Conservation (phyloP, 208 protist genomes). For the Trypanosoma cruzi region DNA sequence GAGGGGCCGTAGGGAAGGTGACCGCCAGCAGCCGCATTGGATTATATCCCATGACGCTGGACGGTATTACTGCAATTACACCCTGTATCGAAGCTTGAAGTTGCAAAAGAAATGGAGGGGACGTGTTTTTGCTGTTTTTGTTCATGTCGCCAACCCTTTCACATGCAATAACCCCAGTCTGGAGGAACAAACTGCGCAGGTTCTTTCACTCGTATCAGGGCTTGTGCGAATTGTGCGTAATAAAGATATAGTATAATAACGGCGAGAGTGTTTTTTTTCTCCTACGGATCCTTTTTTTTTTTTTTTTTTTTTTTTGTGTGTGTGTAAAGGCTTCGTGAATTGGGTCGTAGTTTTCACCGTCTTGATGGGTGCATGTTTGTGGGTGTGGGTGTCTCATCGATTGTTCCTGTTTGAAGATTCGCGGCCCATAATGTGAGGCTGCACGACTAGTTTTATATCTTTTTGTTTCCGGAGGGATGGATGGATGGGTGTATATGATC, state of each 20-base stretch:
- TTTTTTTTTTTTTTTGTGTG: slow-evolving; percentile 12
- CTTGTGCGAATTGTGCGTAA: slow-evolving; percentile 18
- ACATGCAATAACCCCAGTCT: slow-evolving; percentile 15
- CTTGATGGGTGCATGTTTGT: slow-evolving; percentile 3
- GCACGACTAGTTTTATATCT: too few species aligned
- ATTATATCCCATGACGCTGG: slow-evolving; percentile 60
- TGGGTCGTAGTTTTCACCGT: not conserved
- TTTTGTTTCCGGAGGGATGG: too few species aligned
- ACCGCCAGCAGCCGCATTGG: slow-evolving; percentile 38
- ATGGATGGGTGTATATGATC: too few species aligned
- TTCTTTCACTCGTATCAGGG: slow-evolving; percentile 12
- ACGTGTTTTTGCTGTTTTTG: slow-evolving; percentile 45
- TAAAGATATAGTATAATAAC: not conserved
- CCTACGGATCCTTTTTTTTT: slow-evolving; percentile 16
- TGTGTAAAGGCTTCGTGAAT: not conserved
- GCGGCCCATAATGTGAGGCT: too few species aligned
- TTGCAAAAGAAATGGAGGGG: slow-evolving; percentile 48
- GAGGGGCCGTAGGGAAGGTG: slow-evolving; percentile 8
- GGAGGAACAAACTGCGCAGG: slow-evolving; percentile 19
- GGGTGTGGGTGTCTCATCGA: too few species aligned
- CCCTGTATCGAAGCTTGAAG: slow-evolving; percentile 52
- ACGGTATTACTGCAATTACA: slow-evolving; percentile 75
- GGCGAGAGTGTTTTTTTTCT: not conserved
- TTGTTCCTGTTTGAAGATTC: too few species aligned
- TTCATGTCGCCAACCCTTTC: slow-evolving; percentile 56